Conservation (phyloP, 1,284 basidiomycete species). For the Moniliophthora roreri region DNA sequence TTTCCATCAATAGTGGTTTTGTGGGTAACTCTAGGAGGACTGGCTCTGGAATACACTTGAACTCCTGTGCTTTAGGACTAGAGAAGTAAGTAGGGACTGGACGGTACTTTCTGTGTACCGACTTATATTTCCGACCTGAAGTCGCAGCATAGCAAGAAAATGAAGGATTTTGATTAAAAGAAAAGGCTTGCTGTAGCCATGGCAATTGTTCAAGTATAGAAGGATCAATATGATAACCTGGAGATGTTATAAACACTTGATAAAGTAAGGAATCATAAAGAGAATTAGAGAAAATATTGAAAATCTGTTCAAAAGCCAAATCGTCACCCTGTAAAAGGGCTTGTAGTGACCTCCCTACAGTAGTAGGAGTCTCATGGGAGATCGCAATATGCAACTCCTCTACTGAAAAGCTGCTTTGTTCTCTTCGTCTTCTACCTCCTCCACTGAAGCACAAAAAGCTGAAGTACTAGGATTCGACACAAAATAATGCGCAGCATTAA, state of each 20-base stretch:
- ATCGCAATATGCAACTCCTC: conserved; percentile 11
- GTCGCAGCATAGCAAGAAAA: not conserved
- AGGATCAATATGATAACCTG: not conserved
- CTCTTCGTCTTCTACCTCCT: conserved; percentile 15
- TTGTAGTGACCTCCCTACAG: conserved; percentile 19
- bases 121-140: conserved; percentile 28
- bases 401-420: conserved; percentile 13
- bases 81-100: conserved; percentile 32
- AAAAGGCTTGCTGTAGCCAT: conserved; percentile 18
- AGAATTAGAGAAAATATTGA: conserved; percentile 15
- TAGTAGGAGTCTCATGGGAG: conserved; percentile 14
- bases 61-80: conserved; percentile 21
- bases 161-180: not conserved
- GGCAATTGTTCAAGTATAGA: conserved; percentile 10
- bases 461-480: not conserved
- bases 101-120: conserved; percentile 27
- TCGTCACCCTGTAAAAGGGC: conserved; percentile 14
- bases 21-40: conserved; percentile 18
- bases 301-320: conserved; percentile 18
- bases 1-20: conserved; percentile 15
- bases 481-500: not conserved
- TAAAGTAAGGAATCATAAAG: conserved; percentile 18
- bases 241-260: not conserved
- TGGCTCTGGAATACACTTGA: conserved; percentile 21
- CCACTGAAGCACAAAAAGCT: not conserved